Conservation (phyloP, 768 basidiomycete genomes). For the Trametes coccinea region DNA sequence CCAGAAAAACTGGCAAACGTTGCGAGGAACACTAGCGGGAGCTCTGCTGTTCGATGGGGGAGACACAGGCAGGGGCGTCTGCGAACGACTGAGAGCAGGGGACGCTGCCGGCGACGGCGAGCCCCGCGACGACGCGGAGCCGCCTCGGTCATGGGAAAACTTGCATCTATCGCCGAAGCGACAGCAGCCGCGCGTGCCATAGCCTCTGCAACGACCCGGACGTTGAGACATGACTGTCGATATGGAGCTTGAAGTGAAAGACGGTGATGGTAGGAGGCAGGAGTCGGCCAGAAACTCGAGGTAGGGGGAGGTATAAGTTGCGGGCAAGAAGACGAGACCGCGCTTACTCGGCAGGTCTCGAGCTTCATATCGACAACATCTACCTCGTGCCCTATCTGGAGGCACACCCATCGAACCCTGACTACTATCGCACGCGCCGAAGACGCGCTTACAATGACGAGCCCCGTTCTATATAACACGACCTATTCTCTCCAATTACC, state of each 20-base stretch:
- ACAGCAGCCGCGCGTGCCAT: slow-evolving; percentile 1
- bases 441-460: slow-evolving; percentile 3
- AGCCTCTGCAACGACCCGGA: not conserved
- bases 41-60: not conserved
- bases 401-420: slow-evolving; percentile 13
- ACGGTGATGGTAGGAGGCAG: slow-evolving; percentile 5
- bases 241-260: not conserved
- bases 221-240: slow-evolving; percentile 7
- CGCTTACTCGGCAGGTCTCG: not conserved
- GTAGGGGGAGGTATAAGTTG: slow-evolving; percentile 16
- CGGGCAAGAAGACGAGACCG: slow-evolving; percentile 10
- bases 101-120: slow-evolving; percentile 3
- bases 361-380: slow-evolving; percentile 14
- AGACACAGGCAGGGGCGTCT: not conserved
- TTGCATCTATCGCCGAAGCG: slow-evolving; percentile 16
- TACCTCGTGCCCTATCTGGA: slow-evolving; percentile 14
- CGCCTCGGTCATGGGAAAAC: slow-evolving; percentile 12
- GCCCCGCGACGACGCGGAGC: not conserved
- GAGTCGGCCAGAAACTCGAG: slow-evolving; percentile 10
- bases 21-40: slow-evolving; percentile 20
- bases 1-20: slow-evolving; percentile 34
- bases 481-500: no score
- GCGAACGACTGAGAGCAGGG: slow-evolving; percentile 3
- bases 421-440: slow-evolving; percentile 10
- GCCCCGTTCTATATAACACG: not conserved